Evolutionary conservation across 1,284 basidiomycete genomes (phyloP).

Genomic region (Ganoderma lingzhi): DNA sequence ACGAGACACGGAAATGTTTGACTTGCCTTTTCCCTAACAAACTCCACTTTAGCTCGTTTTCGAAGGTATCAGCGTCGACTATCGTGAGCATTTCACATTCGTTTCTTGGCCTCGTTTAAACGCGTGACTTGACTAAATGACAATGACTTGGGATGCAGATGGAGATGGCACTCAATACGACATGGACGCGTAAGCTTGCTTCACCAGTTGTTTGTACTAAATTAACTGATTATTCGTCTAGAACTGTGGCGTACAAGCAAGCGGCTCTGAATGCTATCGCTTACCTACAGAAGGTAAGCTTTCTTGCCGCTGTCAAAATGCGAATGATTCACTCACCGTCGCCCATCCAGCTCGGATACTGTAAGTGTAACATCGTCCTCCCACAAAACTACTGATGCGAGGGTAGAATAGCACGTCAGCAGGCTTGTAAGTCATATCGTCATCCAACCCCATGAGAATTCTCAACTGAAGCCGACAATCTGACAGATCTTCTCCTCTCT

Average conservation of each 20-base stretch:
- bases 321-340: background rate
- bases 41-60: conserved; percentile 61
- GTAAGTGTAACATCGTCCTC: conserved; percentile 47
- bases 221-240: conserved; percentile 33
- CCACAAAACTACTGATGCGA: background rate
- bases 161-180: conserved; percentile 79
- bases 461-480: background rate
- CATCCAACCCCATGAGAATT: conserved; percentile 13
- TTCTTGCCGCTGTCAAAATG: background rate
- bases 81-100: conserved; percentile 53
- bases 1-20: background rate
- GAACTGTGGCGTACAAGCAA: conserved; percentile 81
- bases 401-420: conserved; percentile 62
- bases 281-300: conserved; percentile 73
- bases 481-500: conserved; percentile 70
- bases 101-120: background rate
- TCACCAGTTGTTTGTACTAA: background rate
- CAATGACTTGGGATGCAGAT: conserved; percentile 46
- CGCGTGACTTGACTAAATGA: background rate
- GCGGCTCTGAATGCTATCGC: conserved; percentile 80
- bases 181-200: conserved; percentile 72
- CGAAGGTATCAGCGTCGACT: conserved; percentile 78
- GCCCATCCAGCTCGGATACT: conserved; percentile 62
- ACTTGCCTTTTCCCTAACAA: background rate
- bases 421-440: conserved; percentile 60